Evolutionary conservation across 331 rosid genomes (phyloP).

Genomic region (Acacia concinna): DNA sequence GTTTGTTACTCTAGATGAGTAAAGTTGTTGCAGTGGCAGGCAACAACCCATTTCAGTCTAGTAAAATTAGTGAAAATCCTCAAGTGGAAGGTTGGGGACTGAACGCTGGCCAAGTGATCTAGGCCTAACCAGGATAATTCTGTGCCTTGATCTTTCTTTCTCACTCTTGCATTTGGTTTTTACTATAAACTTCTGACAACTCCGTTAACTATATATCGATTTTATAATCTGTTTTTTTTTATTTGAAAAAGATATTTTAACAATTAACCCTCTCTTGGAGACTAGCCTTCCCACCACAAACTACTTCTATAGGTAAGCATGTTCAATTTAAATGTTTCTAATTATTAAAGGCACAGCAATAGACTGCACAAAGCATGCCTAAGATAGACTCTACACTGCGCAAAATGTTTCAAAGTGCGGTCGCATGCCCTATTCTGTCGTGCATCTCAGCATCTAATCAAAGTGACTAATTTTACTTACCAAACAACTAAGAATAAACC

Average conservation of each 20-base stretch:
- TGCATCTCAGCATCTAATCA: neutral
- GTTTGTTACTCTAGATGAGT: neutral
- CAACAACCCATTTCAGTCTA: neutral
- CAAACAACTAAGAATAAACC: neutral
- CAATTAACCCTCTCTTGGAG: neutral
- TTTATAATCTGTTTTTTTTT: neutral
- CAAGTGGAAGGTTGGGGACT: neutral
- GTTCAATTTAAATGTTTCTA: neutral
- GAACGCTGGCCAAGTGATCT: neutral
- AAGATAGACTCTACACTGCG: neutral
- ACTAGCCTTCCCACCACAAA: neutral
- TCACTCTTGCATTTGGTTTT: neutral
- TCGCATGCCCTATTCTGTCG: neutral
- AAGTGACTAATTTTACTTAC: neutral
- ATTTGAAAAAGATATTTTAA: neutral
- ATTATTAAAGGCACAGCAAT: neutral
- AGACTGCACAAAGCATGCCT: neutral
- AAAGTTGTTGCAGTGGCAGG: neutral
- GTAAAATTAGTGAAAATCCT: neutral
- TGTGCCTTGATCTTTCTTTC: neutral
- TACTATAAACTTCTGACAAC: neutral
- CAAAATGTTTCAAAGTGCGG: no score
- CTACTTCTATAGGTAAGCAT: neutral
- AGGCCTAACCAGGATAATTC: neutral
- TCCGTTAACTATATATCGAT: neutral